Evolutionary conservation across 169 alveolate species (phyloP).

Genomic region (Cryptosporidium muris): DNA sequence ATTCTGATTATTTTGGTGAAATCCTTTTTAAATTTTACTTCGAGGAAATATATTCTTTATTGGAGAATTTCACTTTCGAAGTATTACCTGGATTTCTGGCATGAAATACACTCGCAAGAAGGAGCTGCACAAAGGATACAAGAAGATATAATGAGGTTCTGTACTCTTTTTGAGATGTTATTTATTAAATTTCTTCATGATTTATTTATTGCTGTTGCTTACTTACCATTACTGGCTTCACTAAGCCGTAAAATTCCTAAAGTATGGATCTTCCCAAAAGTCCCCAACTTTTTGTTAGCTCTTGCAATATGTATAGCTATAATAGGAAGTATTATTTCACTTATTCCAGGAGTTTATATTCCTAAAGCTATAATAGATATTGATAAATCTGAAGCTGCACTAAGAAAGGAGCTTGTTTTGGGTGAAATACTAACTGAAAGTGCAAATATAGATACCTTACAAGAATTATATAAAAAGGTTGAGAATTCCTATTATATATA

Average conservation of each 20-base stretch:
- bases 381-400: constrained; percentile 35
- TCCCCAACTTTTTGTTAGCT: neutral
- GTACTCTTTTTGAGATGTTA: constrained; percentile 28
- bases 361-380: constrained; percentile 17
- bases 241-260: constrained; percentile 14
- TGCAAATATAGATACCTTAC: neutral
- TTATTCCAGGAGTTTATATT: constrained; percentile 31
- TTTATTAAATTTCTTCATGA: constrained; percentile 19
- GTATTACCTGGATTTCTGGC: constrained; percentile 23
- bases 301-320: neutral
- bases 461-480: neutral
- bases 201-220: constrained; percentile 9
- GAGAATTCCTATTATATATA: constrained; percentile 10
- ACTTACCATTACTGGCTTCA: constrained; percentile 20
- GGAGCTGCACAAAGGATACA: constrained; percentile 64
- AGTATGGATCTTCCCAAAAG: constrained; percentile 38
- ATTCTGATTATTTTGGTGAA: neutral
- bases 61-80: constrained; percentile 43
- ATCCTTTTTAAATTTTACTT: constrained; percentile 6
- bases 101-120: constrained; percentile 19
- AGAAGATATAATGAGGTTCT: constrained; percentile 57
- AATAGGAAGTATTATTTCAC: constrained; percentile 5
- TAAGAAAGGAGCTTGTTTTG: constrained; percentile 48
- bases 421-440: constrained; percentile 1
- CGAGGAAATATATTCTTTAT: constrained; percentile 25